Evolutionary conservation across 495 filamentous ascomycete genomes (phyloP), one percentile per base, ranked within the genome.

Genomic region (Penicillium psychrofluorescens): DNA sequence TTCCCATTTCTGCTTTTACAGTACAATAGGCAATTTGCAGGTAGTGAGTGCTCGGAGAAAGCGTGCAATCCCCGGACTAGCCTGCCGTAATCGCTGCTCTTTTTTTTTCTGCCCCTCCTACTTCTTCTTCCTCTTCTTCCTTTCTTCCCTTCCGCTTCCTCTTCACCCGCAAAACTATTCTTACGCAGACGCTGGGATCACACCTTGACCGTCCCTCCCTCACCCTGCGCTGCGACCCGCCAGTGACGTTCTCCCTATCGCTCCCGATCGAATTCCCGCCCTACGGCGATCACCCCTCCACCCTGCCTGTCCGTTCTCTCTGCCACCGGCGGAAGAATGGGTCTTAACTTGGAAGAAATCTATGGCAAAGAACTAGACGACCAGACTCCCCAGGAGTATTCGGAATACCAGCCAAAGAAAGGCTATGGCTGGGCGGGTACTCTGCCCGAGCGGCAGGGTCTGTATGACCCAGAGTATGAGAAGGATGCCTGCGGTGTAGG

Each of bases 401-500:
- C 88, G 74, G 77, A 86, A 53, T 96, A 96, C 68, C 83, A 95
- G 63, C 82, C 88, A 32, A 86, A 92, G 64, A 88, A 95, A 61
- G 76, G 76, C 53, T 72, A 69, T 67, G 95, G 94, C 62, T 99
- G 92, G 92, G 92, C 92, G 42, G 86, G 90, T 53, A 83, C 91
- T 60, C 76, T 99, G 53, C 92, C 92, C 46, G 81, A 95, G 75
- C 91, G 91, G 78, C 94, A 97, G 81, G 92, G 91, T 70, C 80
- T 99, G 29, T 99, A 99, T 61, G 90, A 97, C 66, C 92, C 92
- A 42, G 81, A 84, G 58, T 83, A 92, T 43, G 92, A 99, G 67
- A 99, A 99, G 68, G 92, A 99, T 90, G 88, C 92, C 36, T 99
- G 92, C 62, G 92, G 92, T 84, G 92, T 99, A 53, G 94, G 92